Percentiles rank a stretch among this genome's conserved stretches.
phyloP scores from a whole-genome alignment of 176 grass and related monocot genomes.

The Aegilops bicornis region DNA sequence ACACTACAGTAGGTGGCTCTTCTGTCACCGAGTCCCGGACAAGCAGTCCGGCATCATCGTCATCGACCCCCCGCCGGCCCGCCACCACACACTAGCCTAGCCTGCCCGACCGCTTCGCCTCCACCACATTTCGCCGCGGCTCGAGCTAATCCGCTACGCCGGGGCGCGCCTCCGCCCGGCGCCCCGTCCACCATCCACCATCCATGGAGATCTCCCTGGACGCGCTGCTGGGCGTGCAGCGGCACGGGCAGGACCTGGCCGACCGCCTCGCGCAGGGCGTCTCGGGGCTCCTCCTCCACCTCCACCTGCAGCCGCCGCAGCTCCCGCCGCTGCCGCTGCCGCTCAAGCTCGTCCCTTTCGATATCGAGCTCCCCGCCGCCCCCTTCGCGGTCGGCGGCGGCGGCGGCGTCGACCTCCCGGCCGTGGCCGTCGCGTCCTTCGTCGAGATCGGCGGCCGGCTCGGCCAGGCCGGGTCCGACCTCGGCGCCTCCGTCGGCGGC shows the following conservation, averaged over 20 bases:
- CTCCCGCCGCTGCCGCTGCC: background rate
- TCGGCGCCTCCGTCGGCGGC: no score
- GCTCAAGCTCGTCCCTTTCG: slow-evolving; percentile 54
- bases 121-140: slow-evolving; percentile 12
- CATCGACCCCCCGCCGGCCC: no score
- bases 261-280: slow-evolving; percentile 86
- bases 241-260: slow-evolving; percentile 84
- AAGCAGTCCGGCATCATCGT: no score
- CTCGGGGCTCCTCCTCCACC: slow-evolving; percentile 81
- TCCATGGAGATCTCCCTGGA: slow-evolving; percentile 88
- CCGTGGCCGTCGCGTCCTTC: slow-evolving; percentile 55
- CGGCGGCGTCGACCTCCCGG: slow-evolving; percentile 44
- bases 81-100: background rate
- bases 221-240: slow-evolving; percentile 91
- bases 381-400: slow-evolving; percentile 29
- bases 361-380: slow-evolving; percentile 41
- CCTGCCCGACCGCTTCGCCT: background rate
- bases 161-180: background rate
- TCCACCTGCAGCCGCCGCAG: slow-evolving; percentile 63
- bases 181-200: no score
- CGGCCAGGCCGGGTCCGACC: slow-evolving; percentile 76
- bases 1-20: no score
- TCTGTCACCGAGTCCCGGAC: background rate
- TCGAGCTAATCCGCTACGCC: background rate
- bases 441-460: slow-evolving; percentile 76